phyloP scores from a whole-genome alignment of 2,329 filamentous ascomycete genomes.

The Xylariaceae sp. region DNA sequence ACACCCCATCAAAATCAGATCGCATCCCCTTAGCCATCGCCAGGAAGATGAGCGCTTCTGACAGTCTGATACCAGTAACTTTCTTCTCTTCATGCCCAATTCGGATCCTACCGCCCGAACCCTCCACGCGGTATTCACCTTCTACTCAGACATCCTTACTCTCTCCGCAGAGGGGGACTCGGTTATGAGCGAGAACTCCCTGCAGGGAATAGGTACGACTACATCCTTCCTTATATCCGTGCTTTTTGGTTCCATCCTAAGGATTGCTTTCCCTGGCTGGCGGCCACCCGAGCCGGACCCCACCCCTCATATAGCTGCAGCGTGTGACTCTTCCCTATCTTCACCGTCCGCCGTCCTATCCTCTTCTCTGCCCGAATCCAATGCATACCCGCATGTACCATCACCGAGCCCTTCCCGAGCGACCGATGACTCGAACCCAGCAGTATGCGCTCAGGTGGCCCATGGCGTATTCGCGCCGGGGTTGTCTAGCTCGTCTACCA shows the following conservation, averaged over 20 bases:
- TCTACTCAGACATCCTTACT: slow-evolving; percentile 84
- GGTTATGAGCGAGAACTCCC: slow-evolving; percentile 79
- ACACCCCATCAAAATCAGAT: no score
- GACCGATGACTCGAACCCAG: slow-evolving; percentile 19
- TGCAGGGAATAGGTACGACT: slow-evolving; percentile 90
- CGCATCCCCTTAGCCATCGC: not conserved
- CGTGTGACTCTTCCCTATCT: slow-evolving; percentile 15
- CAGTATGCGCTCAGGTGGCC: slow-evolving; percentile 14
- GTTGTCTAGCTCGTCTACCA: slow-evolving; percentile 16
- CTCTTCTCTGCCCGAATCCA: slow-evolving; percentile 15
- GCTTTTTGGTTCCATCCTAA: slow-evolving; percentile 71
- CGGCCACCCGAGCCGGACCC: slow-evolving; percentile 30
- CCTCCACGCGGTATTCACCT: slow-evolving; percentile 78
- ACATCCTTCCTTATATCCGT: slow-evolving; percentile 61
- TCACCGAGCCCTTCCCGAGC: slow-evolving; percentile 11
- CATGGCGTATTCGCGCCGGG: slow-evolving; percentile 10
- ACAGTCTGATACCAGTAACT: slow-evolving; percentile 57
- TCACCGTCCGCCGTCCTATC: slow-evolving; percentile 17
- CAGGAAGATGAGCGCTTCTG: slow-evolving; percentile 1
- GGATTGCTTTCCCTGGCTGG: slow-evolving; percentile 53
- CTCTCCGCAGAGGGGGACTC: slow-evolving; percentile 93
- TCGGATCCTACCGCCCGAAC: slow-evolving; percentile 59
- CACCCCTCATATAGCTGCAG: not conserved
- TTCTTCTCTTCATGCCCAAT: slow-evolving; percentile 79
- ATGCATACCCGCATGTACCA: slow-evolving; percentile 12